phyloP scores from a whole-genome alignment of 2,329 filamentous ascomycete genomes.

The Phialocephala sp. region DNA sequence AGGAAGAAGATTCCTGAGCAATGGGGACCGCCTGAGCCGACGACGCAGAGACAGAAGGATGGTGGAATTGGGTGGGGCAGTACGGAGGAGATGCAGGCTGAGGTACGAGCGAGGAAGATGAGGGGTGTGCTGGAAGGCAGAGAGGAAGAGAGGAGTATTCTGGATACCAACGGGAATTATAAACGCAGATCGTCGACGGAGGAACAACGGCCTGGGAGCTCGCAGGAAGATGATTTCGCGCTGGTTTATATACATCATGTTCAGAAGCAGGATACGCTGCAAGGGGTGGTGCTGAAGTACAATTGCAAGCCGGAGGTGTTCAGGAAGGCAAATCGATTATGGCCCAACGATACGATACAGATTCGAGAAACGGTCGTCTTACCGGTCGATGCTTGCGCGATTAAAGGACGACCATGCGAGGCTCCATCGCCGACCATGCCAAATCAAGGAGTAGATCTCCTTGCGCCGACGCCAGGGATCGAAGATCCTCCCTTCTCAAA shows the following conservation, averaged over 20 bases:
- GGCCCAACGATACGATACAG: slow-evolving; percentile 92
- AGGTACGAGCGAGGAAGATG: slow-evolving; percentile 60
- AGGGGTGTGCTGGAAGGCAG: slow-evolving; percentile 66
- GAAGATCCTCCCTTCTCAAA: slow-evolving; percentile 40
- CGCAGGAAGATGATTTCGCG: slow-evolving; percentile 69
- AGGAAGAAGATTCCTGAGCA: slow-evolving; percentile 30
- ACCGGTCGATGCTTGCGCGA: slow-evolving; percentile 86
- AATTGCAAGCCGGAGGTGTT: slow-evolving; percentile 84
- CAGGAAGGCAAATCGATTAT: slow-evolving; percentile 88
- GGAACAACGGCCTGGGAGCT: slow-evolving; percentile 28
- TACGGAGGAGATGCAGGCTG: slow-evolving; percentile 57
- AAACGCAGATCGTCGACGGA: slow-evolving; percentile 41
- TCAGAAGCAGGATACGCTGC: slow-evolving; percentile 81
- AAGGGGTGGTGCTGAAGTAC: slow-evolving; percentile 88
- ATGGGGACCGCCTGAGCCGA: slow-evolving; percentile 40
- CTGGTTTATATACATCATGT: slow-evolving; percentile 92
- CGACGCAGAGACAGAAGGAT: slow-evolving; percentile 25
- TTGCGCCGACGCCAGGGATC: slow-evolving; percentile 55
- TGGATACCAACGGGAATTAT: slow-evolving; percentile 50
- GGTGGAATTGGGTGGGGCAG: slow-evolving; percentile 58
- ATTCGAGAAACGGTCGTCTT: slow-evolving; percentile 80
- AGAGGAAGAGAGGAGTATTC: slow-evolving; percentile 62
- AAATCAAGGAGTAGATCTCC: slow-evolving; percentile 53
- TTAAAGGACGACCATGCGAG: slow-evolving; percentile 76
- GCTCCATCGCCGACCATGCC: slow-evolving; percentile 49